Conservation (phyloP, 2,329 filamentous ascomycete genomes). For the Fusarium udum region DNA sequence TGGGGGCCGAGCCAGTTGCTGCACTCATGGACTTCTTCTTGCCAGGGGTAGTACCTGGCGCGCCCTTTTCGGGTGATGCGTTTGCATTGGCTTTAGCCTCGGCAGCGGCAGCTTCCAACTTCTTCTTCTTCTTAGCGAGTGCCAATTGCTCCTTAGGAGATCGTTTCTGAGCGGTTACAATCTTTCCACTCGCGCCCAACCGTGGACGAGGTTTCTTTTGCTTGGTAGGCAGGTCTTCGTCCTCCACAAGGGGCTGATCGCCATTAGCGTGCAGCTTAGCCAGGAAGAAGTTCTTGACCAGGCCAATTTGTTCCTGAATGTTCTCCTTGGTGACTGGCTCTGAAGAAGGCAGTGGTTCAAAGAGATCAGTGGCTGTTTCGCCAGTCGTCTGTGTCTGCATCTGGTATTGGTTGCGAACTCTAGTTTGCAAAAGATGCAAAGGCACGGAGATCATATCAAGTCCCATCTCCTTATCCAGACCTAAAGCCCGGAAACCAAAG, state of each 20-base stretch:
- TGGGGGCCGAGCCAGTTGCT: constrained; percentile 50
- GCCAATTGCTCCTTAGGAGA: constrained; percentile 84
- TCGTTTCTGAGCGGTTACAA: constrained; percentile 83
- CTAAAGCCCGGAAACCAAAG: constrained; percentile 96
- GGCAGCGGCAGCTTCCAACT: constrained; percentile 70
- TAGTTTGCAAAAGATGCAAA: constrained; percentile 90
- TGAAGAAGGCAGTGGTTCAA: constrained; percentile 73
- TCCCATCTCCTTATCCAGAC: constrained; percentile 90
- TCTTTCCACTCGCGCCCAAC: constrained; percentile 80
- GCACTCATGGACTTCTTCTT: constrained; percentile 63
- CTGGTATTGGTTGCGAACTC: constrained; percentile 86
- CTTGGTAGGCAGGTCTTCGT: constrained; percentile 93
- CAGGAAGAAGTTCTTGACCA: constrained; percentile 91
- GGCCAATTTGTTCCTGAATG: constrained; percentile 81
- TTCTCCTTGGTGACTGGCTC: constrained; percentile 83
- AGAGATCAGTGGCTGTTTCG: constrained; percentile 67
- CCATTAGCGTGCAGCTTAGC: constrained; percentile 86
- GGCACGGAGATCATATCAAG: constrained; percentile 89
- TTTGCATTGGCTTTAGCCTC: constrained; percentile 55
- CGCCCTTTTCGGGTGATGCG: constrained; percentile 48
- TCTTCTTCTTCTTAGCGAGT: constrained; percentile 88
- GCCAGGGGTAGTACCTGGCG: constrained; percentile 52
- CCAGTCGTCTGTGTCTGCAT: constrained; percentile 74
- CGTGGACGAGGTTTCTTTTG: constrained; percentile 80
- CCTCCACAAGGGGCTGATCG: constrained; percentile 84